Evolutionary conservation across 2,329 filamentous ascomycete species (phyloP).

Genomic region (Cladophialophora psammophila): DNA sequence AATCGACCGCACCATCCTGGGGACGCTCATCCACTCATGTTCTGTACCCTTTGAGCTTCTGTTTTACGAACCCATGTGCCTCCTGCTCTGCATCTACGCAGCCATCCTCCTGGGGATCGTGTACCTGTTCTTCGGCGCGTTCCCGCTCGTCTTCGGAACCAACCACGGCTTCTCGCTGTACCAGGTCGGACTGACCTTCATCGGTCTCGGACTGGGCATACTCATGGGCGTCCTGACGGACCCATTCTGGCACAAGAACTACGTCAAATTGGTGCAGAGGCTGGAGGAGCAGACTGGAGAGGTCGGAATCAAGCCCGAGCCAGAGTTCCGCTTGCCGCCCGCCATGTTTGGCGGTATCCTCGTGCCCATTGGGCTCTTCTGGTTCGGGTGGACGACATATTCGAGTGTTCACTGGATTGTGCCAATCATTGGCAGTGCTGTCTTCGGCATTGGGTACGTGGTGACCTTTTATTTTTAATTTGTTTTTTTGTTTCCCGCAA

Average conservation of each 20-base stretch:
- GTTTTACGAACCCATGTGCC: constrained; percentile 81
- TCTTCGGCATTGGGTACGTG: constrained; percentile 50
- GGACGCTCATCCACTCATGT: constrained; percentile 66
- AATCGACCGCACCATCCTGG: constrained; percentile 69
- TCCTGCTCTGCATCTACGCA: constrained; percentile 81
- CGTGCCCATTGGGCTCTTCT: constrained; percentile 64
- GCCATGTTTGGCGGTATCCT: constrained; percentile 59
- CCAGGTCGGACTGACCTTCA: constrained; percentile 44
- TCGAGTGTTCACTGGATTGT: constrained; percentile 56
- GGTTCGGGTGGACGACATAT: constrained; percentile 59
- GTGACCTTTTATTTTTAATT: constrained; percentile 48
- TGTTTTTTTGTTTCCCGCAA: constrained; percentile 36
- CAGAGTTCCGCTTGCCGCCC: constrained; percentile 59
- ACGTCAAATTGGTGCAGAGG: constrained; percentile 38
- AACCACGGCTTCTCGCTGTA: constrained; percentile 48
- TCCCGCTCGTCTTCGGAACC: constrained; percentile 76
- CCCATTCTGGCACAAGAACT: constrained; percentile 43
- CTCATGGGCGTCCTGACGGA: constrained; percentile 52
- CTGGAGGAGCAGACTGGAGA: constrained; percentile 46
- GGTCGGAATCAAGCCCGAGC: constrained; percentile 53
- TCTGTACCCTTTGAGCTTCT: constrained; percentile 76
- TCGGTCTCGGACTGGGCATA: constrained; percentile 59
- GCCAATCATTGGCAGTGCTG: constrained; percentile 49
- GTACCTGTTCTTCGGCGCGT: constrained; percentile 91
- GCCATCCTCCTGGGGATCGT: constrained; percentile 86